Base-by-base conservation (phyloP, 2,329 filamentous ascomycete genomes). In the Fusarium fujikuroi region DNA sequence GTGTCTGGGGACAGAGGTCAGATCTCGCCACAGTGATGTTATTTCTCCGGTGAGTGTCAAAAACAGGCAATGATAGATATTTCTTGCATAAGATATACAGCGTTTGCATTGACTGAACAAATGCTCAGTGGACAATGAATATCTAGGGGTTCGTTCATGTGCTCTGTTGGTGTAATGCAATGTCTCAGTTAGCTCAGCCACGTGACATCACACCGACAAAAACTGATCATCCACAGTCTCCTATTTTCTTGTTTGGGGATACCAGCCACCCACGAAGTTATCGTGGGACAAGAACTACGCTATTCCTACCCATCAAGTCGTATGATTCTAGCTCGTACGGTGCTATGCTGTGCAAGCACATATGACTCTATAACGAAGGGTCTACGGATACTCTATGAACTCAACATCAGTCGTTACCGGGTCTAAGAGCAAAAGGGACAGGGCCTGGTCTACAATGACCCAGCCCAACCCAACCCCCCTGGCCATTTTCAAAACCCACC, bases 161-260 rank as follows among this genome's bases (percentile, higher is more conserved):
- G 44, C 11, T 52, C 30, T 52, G 28, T n/a, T 50, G 2, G 47
- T 23, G 28, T 16, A 30, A 21, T 40, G 28, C 34, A 30, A 34
- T 73, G 66, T 66, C 50, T 71, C 68, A 64, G 30, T 59, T 46
- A 34, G 56, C 59, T 65, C 62, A 67, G 70, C 75, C 75, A 77
- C 75, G 75, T 77, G 75, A 77, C 75, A 74, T 73, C 75, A 77
- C 75, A 77, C 75, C 75, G 75, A 77, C 72, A 72, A 61, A 69
- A 74, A 62, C 59, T 61, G 49, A 65, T 73, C 69, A 66, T 66
- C 63, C 72, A 69, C 49, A 53, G 57, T 57, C 50, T 43, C 39
- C 34, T 64, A 23, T 66, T 57, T 52, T 52, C 57, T 49, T 49
- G 65, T 52, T 63, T 54, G 46, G 50, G 60, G 60, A 64, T 52